A percentile compares a stretch with the other conserved stretches of the same genome.
Evolutionary conservation across 202 grass and related monocot species (phyloP).

Genomic region (Alloteropsis angusta): DNA sequence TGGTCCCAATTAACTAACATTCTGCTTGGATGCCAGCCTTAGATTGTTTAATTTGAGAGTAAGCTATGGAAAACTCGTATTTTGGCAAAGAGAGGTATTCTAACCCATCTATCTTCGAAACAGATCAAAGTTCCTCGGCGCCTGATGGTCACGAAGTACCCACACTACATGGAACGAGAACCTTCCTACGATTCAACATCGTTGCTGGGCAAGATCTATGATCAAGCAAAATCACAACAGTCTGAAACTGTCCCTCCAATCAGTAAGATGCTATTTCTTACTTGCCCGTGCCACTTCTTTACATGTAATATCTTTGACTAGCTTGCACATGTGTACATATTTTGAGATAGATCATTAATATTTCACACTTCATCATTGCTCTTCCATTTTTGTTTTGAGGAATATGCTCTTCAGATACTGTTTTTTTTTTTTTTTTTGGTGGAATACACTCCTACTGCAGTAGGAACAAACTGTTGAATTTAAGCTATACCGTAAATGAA

Average conservation of each 20-base stretch:
- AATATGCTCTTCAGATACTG: no score
- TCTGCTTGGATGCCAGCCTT: not conserved
- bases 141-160: conserved; percentile 33
- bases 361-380: no score
- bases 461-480: not conserved
- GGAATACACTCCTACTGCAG: no score
- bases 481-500: not conserved
- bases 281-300: no score
- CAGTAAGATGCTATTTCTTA: conserved; percentile 4
- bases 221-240: conserved; percentile 27
- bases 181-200: conserved; percentile 29
- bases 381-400: no score
- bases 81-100: not conserved
- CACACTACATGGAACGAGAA: conserved; percentile 48
- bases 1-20: not conserved
- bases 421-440: no score
- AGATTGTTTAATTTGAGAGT: not conserved
- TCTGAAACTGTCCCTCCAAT: conserved; percentile 21
- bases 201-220: conserved; percentile 41
- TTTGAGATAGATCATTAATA: no score
- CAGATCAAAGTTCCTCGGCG: conserved; percentile 38
- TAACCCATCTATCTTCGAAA: not conserved
- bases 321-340: no score
- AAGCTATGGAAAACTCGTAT: not conserved
- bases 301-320: no score